Evolutionary conservation across 257 asterid genomes (phyloP), one percentile per base, ranked within the genome.

Genomic region (Solanum dulcamara): DNA sequence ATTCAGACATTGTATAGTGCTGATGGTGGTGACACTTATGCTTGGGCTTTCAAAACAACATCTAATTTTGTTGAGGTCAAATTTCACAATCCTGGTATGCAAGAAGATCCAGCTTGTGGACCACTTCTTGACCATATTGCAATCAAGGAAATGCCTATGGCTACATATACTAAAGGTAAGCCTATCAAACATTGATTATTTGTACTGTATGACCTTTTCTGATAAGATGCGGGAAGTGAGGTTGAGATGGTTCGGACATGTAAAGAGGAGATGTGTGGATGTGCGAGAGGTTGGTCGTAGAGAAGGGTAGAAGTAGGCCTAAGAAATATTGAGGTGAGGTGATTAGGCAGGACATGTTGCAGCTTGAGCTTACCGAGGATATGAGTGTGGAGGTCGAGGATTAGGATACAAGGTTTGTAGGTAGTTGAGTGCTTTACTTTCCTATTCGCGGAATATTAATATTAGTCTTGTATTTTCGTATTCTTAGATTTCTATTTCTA

Each of bases 91-190:
- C 94, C 92, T 50, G 97, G 98, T 37, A 72, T 85, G 81, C 97
- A 95, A 82, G 98, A 95, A 83, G 96, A 95, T 80, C 97, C 97
- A 1, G 80, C 96, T 0, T 93, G 98, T 85, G 97, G 97, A 20
- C 97, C 98, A 5, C 90, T 95, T 26, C 64, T 95, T 87, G 98
- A 95, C 84, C 91, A 93, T 60, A 88, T 93, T 53, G 97, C 98
- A 3, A 95, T 93, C 89, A 95, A 93, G 90, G 97, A 93, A 88
- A 71, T 90, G 55, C 72, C 12, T 18, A 94, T 91, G 42, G 84
- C 85, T 17, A 88, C 51, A 42, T 83, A 85, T 86, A 83, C 92
- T 26, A 84, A 35, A 88, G 97, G 97, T 93, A 80, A 81, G 86
- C 33, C 30, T 37, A 17, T 20, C 55, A 38, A 5, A 6, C 20